These are phyloP conservation scores for Yamadazyma jaroonii DNA, from an alignment of 1,139 yeast genomes.

Conservation along the genomic window DNA sequence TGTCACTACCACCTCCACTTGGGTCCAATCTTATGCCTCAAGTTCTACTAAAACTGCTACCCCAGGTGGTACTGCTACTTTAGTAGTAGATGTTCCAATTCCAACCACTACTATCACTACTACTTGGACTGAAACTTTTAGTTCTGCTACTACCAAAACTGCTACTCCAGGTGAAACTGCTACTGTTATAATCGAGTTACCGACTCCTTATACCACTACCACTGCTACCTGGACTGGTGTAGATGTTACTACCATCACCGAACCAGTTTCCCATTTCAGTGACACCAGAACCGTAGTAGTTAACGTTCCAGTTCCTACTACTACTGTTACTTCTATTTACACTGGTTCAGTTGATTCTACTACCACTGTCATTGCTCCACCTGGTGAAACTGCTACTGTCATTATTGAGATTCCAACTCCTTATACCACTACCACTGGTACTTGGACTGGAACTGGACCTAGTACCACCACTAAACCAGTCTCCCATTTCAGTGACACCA, in stretches of 20 bases:
- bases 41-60: too few species aligned
- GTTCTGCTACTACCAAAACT: constrained; percentile 13
- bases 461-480: too few species aligned
- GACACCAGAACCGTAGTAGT: constrained; percentile 11
- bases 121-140: constrained; percentile 11
- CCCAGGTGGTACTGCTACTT: constrained; percentile 10
- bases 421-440: too few species aligned
- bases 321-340: constrained; percentile 1
- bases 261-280: background rate
- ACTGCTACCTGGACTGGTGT: background rate
- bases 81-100: constrained; percentile 8
- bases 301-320: constrained; percentile 11
- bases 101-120: constrained; percentile 17
- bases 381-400: constrained; percentile 12
- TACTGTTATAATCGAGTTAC: constrained; percentile 11
- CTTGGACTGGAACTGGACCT: too few species aligned
- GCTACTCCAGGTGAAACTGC: constrained; percentile 8
- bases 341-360: background rate
- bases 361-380: constrained; percentile 8
- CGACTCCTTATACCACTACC: constrained; percentile 9
- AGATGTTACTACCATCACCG: background rate
- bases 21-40: too few species aligned
- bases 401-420: constrained; percentile 2
- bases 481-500: constrained; percentile 10
- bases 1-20: too few species aligned